phyloP scores from a whole-genome alignment of 2,329 filamentous ascomycete genomes.

The Cladosporium sp. region DNA sequence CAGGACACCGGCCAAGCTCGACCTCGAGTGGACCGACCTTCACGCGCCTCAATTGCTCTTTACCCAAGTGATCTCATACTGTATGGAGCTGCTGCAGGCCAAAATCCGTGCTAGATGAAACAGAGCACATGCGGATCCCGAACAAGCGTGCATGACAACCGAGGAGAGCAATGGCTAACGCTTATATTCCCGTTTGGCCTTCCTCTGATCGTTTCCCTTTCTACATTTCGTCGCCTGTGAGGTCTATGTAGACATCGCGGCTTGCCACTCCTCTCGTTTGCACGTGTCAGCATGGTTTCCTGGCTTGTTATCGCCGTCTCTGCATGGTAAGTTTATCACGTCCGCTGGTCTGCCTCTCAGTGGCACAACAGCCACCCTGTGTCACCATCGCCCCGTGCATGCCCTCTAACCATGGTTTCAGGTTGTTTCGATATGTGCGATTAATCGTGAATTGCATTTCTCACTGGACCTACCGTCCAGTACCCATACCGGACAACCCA shows the following conservation, averaged over 20 bases:
- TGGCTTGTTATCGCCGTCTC: constrained; percentile 35
- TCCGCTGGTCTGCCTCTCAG: neutral
- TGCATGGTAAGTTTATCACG: constrained; percentile 33
- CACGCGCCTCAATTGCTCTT: constrained; percentile 26
- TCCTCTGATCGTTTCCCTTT: constrained; percentile 23
- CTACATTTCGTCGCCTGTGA: constrained; percentile 25
- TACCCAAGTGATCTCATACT: constrained; percentile 30
- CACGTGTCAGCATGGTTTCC: constrained; percentile 37
- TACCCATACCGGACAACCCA: constrained; percentile 79
- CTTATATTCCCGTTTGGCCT: constrained; percentile 32
- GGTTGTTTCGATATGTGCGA: constrained; percentile 84
- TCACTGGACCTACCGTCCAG: constrained; percentile 84
- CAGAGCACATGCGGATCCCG: constrained; percentile 32
- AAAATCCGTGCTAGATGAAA: constrained; percentile 27
- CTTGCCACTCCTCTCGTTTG: constrained; percentile 34
- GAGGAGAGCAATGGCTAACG: constrained; percentile 31
- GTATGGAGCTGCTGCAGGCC: constrained; percentile 27
- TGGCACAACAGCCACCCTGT: constrained; percentile 1
- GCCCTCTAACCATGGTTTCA: constrained; percentile 40
- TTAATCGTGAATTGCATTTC: constrained; percentile 81
- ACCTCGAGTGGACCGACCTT: constrained; percentile 30
- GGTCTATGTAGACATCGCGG: constrained; percentile 32
- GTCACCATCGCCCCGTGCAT: neutral
- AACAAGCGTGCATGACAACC: constrained; percentile 36
- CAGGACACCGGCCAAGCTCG: constrained; percentile 26